These are phyloP conservation scores for Aaosphaeria arxii DNA, from an alignment of 2,329 filamentous ascomycete species.

Conservation along the genomic window DNA sequence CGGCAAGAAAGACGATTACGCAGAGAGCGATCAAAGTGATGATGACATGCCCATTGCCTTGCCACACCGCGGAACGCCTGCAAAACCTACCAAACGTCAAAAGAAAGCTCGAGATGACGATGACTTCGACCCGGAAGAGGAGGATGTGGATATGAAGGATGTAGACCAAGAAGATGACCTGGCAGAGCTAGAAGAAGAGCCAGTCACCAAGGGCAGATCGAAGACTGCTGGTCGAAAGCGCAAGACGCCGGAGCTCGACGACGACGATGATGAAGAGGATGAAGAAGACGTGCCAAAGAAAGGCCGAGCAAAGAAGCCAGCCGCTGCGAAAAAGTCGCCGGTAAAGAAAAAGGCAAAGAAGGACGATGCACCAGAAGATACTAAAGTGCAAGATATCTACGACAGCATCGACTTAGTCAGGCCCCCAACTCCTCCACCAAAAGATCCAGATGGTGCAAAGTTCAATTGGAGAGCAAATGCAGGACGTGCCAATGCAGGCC, in stretches of 20 bases:
- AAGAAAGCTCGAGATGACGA: constrained; percentile 41
- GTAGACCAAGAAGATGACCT: constrained; percentile 46
- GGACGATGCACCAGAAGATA: constrained; percentile 63
- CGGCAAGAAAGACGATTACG: constrained; percentile 68
- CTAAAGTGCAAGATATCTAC: constrained; percentile 77
- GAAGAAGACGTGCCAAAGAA: constrained; percentile 59
- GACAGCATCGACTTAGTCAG: constrained; percentile 81
- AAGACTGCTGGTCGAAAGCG: constrained; percentile 56
- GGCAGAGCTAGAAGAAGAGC: constrained; percentile 42
- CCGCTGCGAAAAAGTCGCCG: constrained; percentile 46
- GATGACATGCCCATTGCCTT: constrained; percentile 26
- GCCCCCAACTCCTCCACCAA: constrained; percentile 77
- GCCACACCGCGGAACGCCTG: constrained; percentile 37
- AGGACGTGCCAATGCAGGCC: constrained; percentile 58
- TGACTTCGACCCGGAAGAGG: constrained; percentile 39
- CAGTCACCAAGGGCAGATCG: constrained; percentile 38
- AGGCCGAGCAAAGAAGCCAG: constrained; percentile 36
- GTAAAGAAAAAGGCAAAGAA: constrained; percentile 61
- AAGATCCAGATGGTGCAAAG: constrained; percentile 64
- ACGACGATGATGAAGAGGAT: constrained; percentile 53
- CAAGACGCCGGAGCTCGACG: constrained; percentile 50
- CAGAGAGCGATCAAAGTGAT: constrained; percentile 48
- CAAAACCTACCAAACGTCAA: constrained; percentile 45
- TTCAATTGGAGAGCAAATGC: constrained; percentile 69
- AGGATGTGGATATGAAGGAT: constrained; percentile 55